phyloP scores from a whole-genome alignment of 345 rosid species.

The Reutealis trisperma region DNA sequence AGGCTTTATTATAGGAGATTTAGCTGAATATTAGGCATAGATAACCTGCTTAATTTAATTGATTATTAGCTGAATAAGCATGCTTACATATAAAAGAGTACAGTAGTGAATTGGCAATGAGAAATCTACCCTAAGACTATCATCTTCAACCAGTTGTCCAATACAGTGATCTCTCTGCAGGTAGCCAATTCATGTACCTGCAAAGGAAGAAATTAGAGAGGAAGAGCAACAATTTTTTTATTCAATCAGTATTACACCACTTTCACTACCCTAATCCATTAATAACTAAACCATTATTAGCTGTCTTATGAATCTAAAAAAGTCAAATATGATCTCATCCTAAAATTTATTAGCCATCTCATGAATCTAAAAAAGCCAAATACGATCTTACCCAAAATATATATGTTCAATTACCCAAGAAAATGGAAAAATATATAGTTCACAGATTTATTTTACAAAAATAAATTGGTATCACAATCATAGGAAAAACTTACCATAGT shows the following conservation, averaged over 20 bases:
- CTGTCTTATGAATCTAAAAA: neutral
- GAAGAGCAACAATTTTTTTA: neutral
- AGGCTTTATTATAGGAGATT: neutral
- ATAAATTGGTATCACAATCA: too few species aligned
- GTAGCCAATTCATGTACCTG: conserved; percentile 15
- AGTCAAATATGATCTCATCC: neutral
- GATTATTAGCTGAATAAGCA: neutral
- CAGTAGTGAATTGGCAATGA: neutral
- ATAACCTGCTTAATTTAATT: neutral
- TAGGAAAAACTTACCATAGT: conserved; percentile 57
- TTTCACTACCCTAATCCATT: neutral
- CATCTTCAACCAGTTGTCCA: neutral
- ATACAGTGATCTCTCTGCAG: neutral
- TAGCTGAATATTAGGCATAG: neutral
- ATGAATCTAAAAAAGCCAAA: neutral
- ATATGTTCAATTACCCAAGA: too few species aligned
- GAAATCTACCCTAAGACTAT: neutral
- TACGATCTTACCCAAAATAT: neutral
- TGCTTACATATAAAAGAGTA: neutral
- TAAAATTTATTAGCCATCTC: too few species aligned
- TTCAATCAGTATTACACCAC: neutral
- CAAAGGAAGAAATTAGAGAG: neutral
- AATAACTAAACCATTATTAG: neutral
- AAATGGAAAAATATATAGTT: neutral
- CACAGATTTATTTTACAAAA: neutral